These are phyloP conservation scores for Sungouiozyma ichnusensis DNA, from an alignment of 805 yeast genomes.

Conservation along the genomic window DNA sequence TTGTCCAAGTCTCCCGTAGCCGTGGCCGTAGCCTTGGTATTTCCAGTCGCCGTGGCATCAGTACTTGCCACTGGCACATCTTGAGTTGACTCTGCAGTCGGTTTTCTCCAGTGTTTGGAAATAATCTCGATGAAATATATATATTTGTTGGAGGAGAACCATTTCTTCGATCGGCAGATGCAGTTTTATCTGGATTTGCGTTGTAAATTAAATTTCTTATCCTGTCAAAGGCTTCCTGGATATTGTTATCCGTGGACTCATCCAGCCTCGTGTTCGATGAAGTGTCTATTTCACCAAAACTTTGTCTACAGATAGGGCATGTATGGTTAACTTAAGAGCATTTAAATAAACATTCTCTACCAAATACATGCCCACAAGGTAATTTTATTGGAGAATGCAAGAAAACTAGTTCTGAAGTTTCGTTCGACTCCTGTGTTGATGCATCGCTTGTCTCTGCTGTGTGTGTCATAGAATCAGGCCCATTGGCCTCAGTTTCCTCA, in stretches of 20 bases:
- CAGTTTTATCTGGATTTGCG: neutral
- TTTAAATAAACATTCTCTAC: conserved; percentile 69
- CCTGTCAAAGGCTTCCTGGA: conserved; percentile 1
- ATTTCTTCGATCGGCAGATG: conserved; percentile 2
- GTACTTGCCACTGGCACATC: too few relatives aligned
- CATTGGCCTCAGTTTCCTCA: too few relatives aligned
- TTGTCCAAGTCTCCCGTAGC: neutral
- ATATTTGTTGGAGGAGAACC: conserved; percentile 2
- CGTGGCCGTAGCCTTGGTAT: too few relatives aligned
- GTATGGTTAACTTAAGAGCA: conserved; percentile 70
- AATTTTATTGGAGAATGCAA: conserved; percentile 58
- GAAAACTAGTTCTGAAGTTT: conserved; percentile 19
- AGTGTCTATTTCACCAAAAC: conserved; percentile 31
- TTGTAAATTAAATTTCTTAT: conserved; percentile 3
- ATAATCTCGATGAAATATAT: neutral
- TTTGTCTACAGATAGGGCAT: conserved; percentile 78
- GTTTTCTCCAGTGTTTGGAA: neutral
- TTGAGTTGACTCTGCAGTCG: neutral
- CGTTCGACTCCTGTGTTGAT: too few relatives aligned
- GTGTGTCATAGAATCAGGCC: too few relatives aligned
- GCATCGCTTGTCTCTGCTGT: too few relatives aligned
- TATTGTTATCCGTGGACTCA: conserved; percentile 1
- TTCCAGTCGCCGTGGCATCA: too few relatives aligned
- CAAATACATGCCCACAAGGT: conserved; percentile 85
- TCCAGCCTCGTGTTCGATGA: conserved; percentile 1